Evolutionary conservation across 148 eudicot genomes (phyloP), one percentile per base, ranked within the genome.

Genomic region (Chenopodium album): DNA sequence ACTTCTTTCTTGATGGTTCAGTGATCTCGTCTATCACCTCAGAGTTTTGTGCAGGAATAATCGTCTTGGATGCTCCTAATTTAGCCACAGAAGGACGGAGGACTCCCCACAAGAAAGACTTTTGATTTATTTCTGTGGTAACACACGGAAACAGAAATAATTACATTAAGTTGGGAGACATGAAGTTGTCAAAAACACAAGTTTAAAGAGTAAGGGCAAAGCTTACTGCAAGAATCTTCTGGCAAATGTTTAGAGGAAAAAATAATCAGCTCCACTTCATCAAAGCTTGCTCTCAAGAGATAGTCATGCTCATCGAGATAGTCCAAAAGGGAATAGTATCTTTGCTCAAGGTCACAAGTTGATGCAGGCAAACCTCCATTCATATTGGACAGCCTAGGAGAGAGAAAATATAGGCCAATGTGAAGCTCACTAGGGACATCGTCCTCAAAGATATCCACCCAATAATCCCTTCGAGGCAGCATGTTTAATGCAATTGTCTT

Each of bases 351-450:
- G 44, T 41, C 44, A 41, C 44, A 41, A 41, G 44, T 41, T 41
- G 44, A 41, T 41, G 44, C 44, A 41, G 44, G 44, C 1, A 41
- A 41, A 41, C 44, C 32, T 23, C 69, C 52, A 26, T 9, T 7
- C 23, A 67, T 79, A 37, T 28, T 71, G 37, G n/a, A 93, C 94
- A 90, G 88, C 56, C 79, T 77, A 47, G 84, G 75, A 31, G 93
- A 85, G 60, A 88, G 86, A 78, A 95, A 89, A 78, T 93, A 95
- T 12, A 95, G 85, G 4, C 92, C 94, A 16, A 95, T 90, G 86
- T 93, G 94, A 46, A 75, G 84, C 31, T 32, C 83, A 81, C 84
- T 78, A n/a, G 92, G 96, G 81, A 54, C 79, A 68, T 80, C 69
- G 50, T 85, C 90, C 41, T 78, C 78, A 71, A 95, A 93, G 29